phyloP scores from a whole-genome alignment of 2,329 filamentous ascomycete species.

The Fusarium pseudograminearum region DNA sequence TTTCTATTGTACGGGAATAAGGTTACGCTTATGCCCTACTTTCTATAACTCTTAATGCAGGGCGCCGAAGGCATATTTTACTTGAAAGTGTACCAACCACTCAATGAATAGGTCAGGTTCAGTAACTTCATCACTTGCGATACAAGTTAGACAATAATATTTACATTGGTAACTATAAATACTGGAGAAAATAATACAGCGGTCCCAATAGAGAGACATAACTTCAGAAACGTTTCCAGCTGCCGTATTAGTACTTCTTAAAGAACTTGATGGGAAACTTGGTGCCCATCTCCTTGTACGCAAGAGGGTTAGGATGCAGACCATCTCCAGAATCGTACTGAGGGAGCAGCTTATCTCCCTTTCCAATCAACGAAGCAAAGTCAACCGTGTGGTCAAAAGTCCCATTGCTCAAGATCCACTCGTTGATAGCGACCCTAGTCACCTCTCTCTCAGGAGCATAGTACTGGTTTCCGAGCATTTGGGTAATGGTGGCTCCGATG shows the following conservation, averaged over 20 bases:
- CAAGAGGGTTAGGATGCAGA: slow-evolving; percentile 30
- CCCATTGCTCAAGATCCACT: slow-evolving; percentile 27
- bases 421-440: slow-evolving; percentile 21
- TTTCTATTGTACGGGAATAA: too few species aligned
- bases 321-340: slow-evolving; percentile 33
- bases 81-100: too few species aligned
- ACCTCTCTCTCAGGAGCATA: slow-evolving; percentile 9
- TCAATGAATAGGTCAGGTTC: neutral
- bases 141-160: neutral
- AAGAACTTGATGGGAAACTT: slow-evolving; percentile 18
- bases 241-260: neutral
- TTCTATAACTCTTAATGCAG: too few species aligned
- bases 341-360: slow-evolving; percentile 19
- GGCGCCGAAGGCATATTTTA: too few species aligned
- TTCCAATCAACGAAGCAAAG: slow-evolving; percentile 28
- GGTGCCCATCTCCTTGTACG: slow-evolving; percentile 23
- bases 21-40: too few species aligned
- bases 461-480: slow-evolving; percentile 32
- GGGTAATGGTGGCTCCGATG: slow-evolving; percentile 24
- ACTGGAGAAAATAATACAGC: neutral
- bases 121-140: fast-evolving
- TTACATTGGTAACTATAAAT: neutral
- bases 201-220: too few species aligned
- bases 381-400: slow-evolving; percentile 31
- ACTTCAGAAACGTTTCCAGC: fast-evolving